phyloP scores from a whole-genome alignment of 2,329 filamentous ascomycete species.

The Fusarium tjaetaba region DNA sequence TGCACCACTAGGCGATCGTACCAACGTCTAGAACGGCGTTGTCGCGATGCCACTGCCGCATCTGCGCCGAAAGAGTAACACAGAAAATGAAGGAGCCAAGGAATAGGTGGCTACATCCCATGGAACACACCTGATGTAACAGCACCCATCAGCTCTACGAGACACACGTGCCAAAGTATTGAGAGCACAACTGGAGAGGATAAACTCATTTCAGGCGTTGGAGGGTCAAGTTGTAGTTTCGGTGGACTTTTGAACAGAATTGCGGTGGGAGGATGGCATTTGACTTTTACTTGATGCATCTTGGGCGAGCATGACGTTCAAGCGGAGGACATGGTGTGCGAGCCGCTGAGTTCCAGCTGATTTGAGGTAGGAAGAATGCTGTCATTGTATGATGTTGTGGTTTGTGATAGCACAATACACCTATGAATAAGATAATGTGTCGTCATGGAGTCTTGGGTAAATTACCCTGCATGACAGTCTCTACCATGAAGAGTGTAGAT shows the following conservation, averaged over 20 bases:
- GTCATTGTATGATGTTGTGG: neutral
- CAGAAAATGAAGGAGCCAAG: neutral
- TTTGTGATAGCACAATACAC: neutral
- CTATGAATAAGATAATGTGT: neutral
- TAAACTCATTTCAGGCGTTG: neutral
- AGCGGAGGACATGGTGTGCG: neutral
- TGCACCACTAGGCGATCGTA: constrained; percentile 16
- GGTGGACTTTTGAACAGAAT: neutral
- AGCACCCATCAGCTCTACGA: too few relatives aligned
- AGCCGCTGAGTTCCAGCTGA: neutral
- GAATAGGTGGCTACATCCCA: neutral
- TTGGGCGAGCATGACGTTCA: neutral
- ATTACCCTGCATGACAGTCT: neutral
- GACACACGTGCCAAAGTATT: neutral
- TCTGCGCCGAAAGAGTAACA: neutral
- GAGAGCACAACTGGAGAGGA: neutral
- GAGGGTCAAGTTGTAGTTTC: neutral
- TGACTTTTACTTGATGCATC: neutral
- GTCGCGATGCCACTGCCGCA: neutral
- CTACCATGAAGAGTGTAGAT: neutral
- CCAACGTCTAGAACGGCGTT: constrained; percentile 14
- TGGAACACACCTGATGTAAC: neutral
- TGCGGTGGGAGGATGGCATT: neutral
- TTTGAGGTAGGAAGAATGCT: neutral
- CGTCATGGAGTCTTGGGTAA: neutral